Evolutionary conservation across 345 rosid genomes (phyloP).

Genomic region (Rhizophora apiculata): DNA sequence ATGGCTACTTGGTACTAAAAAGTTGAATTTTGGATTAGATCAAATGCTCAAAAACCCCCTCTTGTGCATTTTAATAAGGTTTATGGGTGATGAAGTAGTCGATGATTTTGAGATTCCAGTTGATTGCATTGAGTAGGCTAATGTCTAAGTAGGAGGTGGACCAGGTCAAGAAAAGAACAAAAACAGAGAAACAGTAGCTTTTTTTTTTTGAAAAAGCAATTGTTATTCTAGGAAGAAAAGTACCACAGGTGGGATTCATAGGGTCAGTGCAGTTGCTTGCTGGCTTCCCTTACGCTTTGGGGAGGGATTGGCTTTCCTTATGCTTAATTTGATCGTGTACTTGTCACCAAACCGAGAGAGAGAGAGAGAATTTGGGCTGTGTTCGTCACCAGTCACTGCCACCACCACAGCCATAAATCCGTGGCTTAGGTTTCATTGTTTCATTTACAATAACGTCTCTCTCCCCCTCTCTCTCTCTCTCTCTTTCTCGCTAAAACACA

Average conservation of each 20-base stretch:
- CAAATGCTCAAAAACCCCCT: no score
- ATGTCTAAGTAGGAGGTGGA: conserved; percentile 20
- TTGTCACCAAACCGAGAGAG: conserved; percentile 16
- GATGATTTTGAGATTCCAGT: conserved; percentile 1
- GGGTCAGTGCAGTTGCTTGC: conserved; percentile 26
- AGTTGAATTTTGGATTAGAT: no score
- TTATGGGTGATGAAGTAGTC: background rate
- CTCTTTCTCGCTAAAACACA: background rate
- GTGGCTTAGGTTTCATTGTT: conserved; percentile 23
- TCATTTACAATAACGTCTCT: conserved; percentile 23
- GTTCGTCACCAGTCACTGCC: background rate
- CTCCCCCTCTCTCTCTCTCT: background rate
- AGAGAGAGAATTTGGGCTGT: background rate
- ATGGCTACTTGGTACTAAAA: no score
- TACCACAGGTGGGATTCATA: conserved; percentile 34
- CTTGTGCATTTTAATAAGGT: background rate
- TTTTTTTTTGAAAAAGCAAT: conserved; percentile 6
- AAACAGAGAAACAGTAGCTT: conserved; percentile 12
- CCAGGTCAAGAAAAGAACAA: conserved; percentile 30
- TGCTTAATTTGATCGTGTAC: conserved; percentile 18
- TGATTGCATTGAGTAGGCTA: conserved; percentile 18
- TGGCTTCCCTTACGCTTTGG: conserved; percentile 8
- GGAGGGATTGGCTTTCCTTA: background rate
- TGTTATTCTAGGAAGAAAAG: conserved; percentile 17
- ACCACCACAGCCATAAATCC: conserved; percentile 6